Conservation (phyloP, 2,329 filamentous ascomycete species). For the Penicillium polonicum region DNA sequence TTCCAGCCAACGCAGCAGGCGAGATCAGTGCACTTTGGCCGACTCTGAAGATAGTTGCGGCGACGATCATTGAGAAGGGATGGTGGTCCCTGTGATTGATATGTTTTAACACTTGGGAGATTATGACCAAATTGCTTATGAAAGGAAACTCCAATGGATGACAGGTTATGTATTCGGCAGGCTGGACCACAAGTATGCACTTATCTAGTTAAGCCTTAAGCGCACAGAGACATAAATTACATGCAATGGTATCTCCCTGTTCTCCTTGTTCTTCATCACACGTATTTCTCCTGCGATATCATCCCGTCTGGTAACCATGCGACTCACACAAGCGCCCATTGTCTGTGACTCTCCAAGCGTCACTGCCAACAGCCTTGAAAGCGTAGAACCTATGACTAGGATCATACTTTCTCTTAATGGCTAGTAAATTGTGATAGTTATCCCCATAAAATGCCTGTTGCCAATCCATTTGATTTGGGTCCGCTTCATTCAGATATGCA, state of each 20-base stretch:
- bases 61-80: conserved; percentile 3
- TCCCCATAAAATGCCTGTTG: conserved; percentile 22
- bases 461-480: conserved; percentile 25
- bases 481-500: conserved; percentile 27
- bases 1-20: neutral
- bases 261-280: neutral
- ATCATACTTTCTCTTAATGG: conserved; percentile 18
- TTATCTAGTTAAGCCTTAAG: too few relatives aligned
- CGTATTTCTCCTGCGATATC: neutral
- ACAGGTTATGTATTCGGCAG: neutral
- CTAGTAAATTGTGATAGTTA: conserved; percentile 8
- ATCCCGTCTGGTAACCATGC: neutral
- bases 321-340: neutral
- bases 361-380: conserved; percentile 15
- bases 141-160: neutral
- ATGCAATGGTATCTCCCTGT: neutral
- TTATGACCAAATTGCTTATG: neutral
- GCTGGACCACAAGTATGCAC: neutral
- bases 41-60: neutral
- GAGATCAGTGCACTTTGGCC: neutral
- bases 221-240: neutral
- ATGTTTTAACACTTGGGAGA: neutral
- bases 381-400: conserved; percentile 12
- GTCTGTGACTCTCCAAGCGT: neutral
- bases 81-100: conserved; percentile 7